Conservation (phyloP, 345 rosid species). For the Euphorbia pulcherrima region DNA sequence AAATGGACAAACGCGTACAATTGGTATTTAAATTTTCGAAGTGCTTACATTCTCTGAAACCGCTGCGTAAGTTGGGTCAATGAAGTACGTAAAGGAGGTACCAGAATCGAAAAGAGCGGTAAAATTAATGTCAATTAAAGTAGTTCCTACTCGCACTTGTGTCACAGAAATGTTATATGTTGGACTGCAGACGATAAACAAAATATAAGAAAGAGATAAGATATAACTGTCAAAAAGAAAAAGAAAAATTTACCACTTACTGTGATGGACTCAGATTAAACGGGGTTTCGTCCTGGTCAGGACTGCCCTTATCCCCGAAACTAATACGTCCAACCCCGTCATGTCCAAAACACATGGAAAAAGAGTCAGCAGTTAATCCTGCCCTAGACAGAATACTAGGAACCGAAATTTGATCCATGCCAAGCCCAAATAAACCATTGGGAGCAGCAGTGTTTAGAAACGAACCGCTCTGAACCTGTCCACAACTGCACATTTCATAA, state of each 20-base stretch:
- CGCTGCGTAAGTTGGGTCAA: slow-evolving; percentile 50
- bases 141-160: slow-evolving; percentile 60
- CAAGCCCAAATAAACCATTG: slow-evolving; percentile 77
- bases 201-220: background rate
- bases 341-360: slow-evolving; percentile 84
- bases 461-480: slow-evolving; percentile 89
- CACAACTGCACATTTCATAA: slow-evolving; percentile 74
- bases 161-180: slow-evolving; percentile 60
- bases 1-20: background rate
- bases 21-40: slow-evolving; percentile 1
- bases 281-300: slow-evolving; percentile 78
- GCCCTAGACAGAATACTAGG: slow-evolving; percentile 76
- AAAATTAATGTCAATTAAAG: slow-evolving; percentile 44
- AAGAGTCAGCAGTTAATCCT: slow-evolving; percentile 66
- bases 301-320: slow-evolving; percentile 82
- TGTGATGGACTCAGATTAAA: slow-evolving; percentile 69
- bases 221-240: slow-evolving; percentile 24
- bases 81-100: slow-evolving; percentile 82
- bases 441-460: slow-evolving; percentile 88
- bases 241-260: slow-evolving; percentile 63
- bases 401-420: slow-evolving; percentile 85
- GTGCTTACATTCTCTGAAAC: slow-evolving; percentile 58
- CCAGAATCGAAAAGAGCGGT: slow-evolving; percentile 77
- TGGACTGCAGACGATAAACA: slow-evolving; percentile 49
- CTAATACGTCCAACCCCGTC: slow-evolving; percentile 84